phyloP scores from a whole-genome alignment of 208 protist genomes.

The Wallacemonas collosoma region DNA sequence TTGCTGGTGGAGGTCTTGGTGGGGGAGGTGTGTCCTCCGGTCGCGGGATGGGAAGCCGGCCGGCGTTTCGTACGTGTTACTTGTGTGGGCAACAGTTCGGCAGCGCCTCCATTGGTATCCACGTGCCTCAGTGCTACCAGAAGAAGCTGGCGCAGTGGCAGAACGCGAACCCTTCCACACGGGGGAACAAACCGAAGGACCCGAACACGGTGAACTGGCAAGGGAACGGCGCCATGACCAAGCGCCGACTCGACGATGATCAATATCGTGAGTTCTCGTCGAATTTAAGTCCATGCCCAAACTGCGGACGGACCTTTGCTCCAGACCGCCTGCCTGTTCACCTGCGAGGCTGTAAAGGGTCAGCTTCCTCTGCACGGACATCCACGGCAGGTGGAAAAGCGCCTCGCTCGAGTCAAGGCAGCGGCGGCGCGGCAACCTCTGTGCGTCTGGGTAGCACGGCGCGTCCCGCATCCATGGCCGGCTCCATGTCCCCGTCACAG shows the following conservation, averaged over 20 bases:
- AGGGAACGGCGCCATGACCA: slow-evolving; percentile 34
- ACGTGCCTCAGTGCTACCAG: slow-evolving; percentile 89
- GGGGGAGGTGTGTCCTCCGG: neutral
- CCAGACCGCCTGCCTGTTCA: slow-evolving; percentile 91
- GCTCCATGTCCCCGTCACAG: neutral
- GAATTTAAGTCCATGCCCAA: slow-evolving; percentile 82
- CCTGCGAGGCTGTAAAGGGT: slow-evolving; percentile 78
- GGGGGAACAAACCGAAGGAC: slow-evolving; percentile 73
- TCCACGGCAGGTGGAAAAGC: slow-evolving; percentile 17
- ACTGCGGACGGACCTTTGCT: slow-evolving; percentile 90
- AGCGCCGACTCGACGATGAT: slow-evolving; percentile 60
- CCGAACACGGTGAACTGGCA: slow-evolving; percentile 81
- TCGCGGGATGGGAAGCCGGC: slow-evolving; percentile 25
- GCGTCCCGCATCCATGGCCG: slow-evolving; percentile 5
- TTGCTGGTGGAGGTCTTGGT: neutral
- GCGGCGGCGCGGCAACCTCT: slow-evolving; percentile 13
- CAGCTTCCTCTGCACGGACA: neutral
- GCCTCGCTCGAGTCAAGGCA: slow-evolving; percentile 3
- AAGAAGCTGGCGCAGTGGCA: slow-evolving; percentile 90
- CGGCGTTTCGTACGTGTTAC: slow-evolving; percentile 84
- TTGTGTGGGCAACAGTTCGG: slow-evolving; percentile 92
- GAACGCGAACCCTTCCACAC: slow-evolving; percentile 46
- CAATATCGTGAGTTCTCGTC: slow-evolving; percentile 80
- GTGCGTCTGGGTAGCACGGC: slow-evolving; percentile 12
- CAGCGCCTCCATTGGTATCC: slow-evolving; percentile 85